Percentiles rank a stretch among this genome's conserved stretches.
phyloP scores from a whole-genome alignment of 2,329 filamentous ascomycete species.

The Aspergillus sojae region DNA sequence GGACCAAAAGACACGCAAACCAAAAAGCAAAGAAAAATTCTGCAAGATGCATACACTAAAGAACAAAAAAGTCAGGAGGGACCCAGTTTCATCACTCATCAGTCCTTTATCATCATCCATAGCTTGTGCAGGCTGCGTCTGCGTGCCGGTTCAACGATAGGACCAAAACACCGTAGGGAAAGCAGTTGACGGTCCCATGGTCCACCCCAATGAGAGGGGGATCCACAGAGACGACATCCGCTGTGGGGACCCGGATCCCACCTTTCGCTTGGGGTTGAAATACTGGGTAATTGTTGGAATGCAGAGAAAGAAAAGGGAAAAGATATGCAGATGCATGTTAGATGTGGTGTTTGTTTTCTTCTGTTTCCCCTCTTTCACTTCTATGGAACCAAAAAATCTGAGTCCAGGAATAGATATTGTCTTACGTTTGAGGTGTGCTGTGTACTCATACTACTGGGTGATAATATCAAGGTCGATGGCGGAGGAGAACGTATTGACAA shows the following conservation, averaged over 20 bases:
- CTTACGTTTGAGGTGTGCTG: background rate
- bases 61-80: background rate
- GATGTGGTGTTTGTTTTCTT: background rate
- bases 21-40: background rate
- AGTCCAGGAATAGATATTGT: background rate
- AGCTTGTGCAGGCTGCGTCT: background rate
- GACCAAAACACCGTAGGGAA: background rate
- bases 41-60: background rate
- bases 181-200: background rate
- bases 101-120: background rate
- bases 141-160: background rate
- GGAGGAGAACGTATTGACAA: background rate
- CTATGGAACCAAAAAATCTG: background rate
- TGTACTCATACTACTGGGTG: background rate
- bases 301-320: background rate
- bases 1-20: background rate
- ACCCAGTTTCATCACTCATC: background rate
- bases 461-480: background rate
- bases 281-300: background rate
- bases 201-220: background rate
- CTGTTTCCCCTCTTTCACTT: background rate
- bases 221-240: conserved; percentile 2
- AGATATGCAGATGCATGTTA: background rate
- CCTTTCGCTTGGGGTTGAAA: background rate
- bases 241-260: conserved; percentile 1